Evolutionary conservation across 2,329 filamentous ascomycete species (phyloP).

Genomic region (Metarhizium humberi): DNA sequence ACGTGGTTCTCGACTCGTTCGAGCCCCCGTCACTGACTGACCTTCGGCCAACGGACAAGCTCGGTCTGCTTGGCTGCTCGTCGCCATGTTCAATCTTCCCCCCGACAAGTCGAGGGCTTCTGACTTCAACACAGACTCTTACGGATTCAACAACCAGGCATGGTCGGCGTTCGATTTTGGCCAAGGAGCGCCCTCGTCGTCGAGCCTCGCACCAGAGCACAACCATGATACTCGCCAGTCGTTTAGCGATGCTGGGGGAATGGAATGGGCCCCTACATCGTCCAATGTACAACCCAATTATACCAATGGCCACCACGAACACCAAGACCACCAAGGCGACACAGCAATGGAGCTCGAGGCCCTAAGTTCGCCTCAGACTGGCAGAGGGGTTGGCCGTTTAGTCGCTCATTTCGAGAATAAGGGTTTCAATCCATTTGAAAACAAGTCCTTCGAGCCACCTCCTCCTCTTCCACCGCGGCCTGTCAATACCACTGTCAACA

Average conservation of each 20-base stretch:
- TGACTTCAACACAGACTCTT: slow-evolving; percentile 18
- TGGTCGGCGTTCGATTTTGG: slow-evolving; percentile 23
- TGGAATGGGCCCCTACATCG: slow-evolving; percentile 29
- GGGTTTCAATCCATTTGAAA: slow-evolving; percentile 23
- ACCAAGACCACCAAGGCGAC: neutral
- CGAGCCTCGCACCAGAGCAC: slow-evolving; percentile 13
- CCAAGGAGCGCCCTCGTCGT: slow-evolving; percentile 13
- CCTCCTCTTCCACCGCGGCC: slow-evolving; percentile 27
- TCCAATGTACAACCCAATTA: slow-evolving; percentile 19
- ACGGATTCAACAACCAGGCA: slow-evolving; percentile 22
- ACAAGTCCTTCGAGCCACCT: slow-evolving; percentile 19
- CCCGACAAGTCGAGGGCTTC: slow-evolving; percentile 21
- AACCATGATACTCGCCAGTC: slow-evolving; percentile 16
- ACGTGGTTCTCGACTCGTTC: slow-evolving; percentile 29
- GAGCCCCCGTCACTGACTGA: slow-evolving; percentile 27
- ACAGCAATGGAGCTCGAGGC: slow-evolving; percentile 19
- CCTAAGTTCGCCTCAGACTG: slow-evolving; percentile 14
- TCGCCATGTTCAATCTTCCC: slow-evolving; percentile 29
- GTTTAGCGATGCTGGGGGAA: slow-evolving; percentile 19
- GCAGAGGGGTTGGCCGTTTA: slow-evolving; percentile 23
- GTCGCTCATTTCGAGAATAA: slow-evolving; percentile 33
- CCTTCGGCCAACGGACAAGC: slow-evolving; percentile 21
- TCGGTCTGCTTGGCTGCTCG: slow-evolving; percentile 21
- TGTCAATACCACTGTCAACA: slow-evolving; percentile 15
- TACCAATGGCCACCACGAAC: slow-evolving; percentile 13